phyloP scores from a whole-genome alignment of 2,329 filamentous ascomycete genomes.

The Dactylellina cionopaga region DNA sequence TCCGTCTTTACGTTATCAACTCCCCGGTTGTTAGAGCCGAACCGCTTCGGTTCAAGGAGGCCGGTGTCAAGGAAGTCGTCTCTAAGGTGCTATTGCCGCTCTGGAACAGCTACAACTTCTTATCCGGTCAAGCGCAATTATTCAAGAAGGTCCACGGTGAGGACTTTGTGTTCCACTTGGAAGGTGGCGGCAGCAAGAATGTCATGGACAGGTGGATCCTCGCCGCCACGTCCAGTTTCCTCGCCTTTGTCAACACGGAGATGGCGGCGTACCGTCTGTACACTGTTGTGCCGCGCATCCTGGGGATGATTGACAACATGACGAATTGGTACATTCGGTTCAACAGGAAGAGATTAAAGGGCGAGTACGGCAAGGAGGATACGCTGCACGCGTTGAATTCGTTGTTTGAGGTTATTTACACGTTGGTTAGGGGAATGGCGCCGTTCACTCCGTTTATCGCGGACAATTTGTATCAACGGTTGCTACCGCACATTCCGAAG shows the following conservation, averaged over 20 bases:
- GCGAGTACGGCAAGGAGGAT: slow-evolving; percentile 84
- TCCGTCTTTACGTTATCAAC: slow-evolving; percentile 95
- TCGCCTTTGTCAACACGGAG: slow-evolving; percentile 91
- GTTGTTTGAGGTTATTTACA: slow-evolving; percentile 91
- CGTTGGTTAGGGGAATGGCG: slow-evolving; percentile 84
- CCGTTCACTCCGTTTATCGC: slow-evolving; percentile 96
- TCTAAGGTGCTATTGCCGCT: slow-evolving; percentile 88
- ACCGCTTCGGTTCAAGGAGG: slow-evolving; percentile 88
- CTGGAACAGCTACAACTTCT: slow-evolving; percentile 98
- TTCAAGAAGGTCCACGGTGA: slow-evolving; percentile 84
- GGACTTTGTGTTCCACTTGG: slow-evolving; percentile 81
- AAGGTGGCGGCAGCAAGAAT: slow-evolving; percentile 80
- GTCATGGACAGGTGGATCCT: slow-evolving; percentile 98
- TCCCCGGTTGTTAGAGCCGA: slow-evolving; percentile 93
- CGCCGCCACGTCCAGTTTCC: slow-evolving; percentile 87
- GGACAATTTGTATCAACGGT: slow-evolving; percentile 88
- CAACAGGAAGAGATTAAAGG: slow-evolving; percentile 90
- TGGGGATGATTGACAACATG: slow-evolving; percentile 87
- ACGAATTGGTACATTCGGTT: slow-evolving; percentile 99
- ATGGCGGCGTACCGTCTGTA: slow-evolving; percentile 87
- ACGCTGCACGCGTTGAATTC: slow-evolving; percentile 92
- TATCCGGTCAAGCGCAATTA: slow-evolving; percentile 84
- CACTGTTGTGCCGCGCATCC: slow-evolving; percentile 86
- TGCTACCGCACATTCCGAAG: slow-evolving; percentile 83
- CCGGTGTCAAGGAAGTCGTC: slow-evolving; percentile 92